phyloP scores from a whole-genome alignment of 768 basidiomycete genomes.

The Clitopilus passeckerianus region DNA sequence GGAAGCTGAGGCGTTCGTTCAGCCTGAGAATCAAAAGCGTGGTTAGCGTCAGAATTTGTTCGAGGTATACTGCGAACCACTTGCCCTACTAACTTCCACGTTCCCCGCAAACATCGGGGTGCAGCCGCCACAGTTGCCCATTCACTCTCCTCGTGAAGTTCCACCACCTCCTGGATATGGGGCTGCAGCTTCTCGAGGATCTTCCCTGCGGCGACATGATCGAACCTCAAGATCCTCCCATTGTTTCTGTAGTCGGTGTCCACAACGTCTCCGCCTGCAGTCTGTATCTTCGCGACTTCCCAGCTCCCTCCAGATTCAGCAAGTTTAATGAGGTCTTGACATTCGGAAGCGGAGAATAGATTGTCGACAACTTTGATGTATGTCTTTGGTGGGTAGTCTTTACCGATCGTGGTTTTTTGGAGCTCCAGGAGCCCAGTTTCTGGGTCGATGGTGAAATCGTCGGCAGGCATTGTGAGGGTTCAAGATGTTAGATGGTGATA shows the following conservation, averaged over 20 bases:
- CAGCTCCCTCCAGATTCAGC: background rate
- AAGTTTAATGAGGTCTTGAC: background rate
- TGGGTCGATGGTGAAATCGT: background rate
- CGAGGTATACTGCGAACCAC: background rate
- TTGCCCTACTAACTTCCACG: background rate
- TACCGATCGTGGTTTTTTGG: background rate
- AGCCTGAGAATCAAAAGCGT: conserved; percentile 20
- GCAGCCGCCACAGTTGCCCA: background rate
- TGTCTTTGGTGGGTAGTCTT: background rate
- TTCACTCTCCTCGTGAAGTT: background rate
- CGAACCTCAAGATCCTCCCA: background rate
- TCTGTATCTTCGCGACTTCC: background rate
- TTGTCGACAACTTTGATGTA: background rate
- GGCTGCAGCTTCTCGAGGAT: background rate
- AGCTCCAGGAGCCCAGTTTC: background rate
- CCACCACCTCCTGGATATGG: background rate
- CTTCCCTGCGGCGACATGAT: background rate
- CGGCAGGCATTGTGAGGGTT: background rate
- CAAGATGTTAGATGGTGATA: no score
- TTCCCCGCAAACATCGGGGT: background rate
- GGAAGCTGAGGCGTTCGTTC: conserved; percentile 39
- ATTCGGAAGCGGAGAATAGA: background rate
- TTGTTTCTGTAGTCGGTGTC: background rate
- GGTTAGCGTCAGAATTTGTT: background rate
- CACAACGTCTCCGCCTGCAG: background rate